Base-by-base conservation (phyloP, 768 basidiomycete species). In the Pisolithus tinctorius region DNA sequence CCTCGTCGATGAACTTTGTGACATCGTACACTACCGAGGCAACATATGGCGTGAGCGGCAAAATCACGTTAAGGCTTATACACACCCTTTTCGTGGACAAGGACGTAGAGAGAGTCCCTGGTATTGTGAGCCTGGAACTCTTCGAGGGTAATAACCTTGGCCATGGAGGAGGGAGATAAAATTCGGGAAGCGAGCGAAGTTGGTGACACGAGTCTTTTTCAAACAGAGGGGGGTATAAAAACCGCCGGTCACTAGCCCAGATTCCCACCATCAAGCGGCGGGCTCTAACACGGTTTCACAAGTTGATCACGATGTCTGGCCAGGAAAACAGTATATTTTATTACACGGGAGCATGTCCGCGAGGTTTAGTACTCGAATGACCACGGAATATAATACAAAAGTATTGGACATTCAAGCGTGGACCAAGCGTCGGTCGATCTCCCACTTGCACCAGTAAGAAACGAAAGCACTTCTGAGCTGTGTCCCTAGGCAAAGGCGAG, bases 1-100 rank as follows among this genome's bases (percentile, higher is more conserved):
- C 92, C 83, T 95, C 94, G 73, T 97, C 94, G 61, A 93, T 74
- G 80, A 98, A 98, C 65, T 88, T 87, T 37, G 92, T 83, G 57
- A 86, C 85, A 71, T 95, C 80, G 76, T 98, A 97, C 49, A 98
- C 95, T 95, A 27, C 13, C 34, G 14, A 34, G 11, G 54, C 25
- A 57, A 48, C 30, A 43, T 11, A 42, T 27, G 34, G 43, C 7
- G 29, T 47, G 52, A 46, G 47, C 30, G 46, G 34, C 6, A 9
- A 45, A 38, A 11, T 31, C 29, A 41, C 17, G 40, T 37, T 8
- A 34, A 27, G 37, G 14, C 20, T 36, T 11, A 13, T 42, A 56
- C 66, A 44, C 17, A 91, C 93, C 91, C 66, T 95, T 94, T 65
- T 80, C 83, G 69, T 88, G 81, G 56, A 98, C 70, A 60, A 94